Conservation (phyloP, 2,329 filamentous ascomycete genomes). For the Colletotrichum musae region DNA sequence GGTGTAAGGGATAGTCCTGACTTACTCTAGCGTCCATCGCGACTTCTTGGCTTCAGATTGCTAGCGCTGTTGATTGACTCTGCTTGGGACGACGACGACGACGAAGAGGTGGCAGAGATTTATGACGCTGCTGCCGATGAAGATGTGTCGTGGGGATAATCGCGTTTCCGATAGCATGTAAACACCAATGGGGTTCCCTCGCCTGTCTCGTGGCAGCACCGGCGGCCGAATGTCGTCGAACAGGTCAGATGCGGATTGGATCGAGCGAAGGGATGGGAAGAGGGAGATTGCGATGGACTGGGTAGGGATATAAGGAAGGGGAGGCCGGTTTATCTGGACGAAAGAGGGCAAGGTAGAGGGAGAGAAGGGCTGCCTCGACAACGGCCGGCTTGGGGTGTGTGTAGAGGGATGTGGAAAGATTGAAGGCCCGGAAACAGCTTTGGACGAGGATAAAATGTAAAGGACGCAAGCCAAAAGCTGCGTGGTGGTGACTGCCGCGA, state of each 20-base stretch:
- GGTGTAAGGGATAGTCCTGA: slow-evolving; percentile 8
- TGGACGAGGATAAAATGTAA: slow-evolving; percentile 27
- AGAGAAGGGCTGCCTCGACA: slow-evolving; percentile 37
- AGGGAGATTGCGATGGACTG: slow-evolving; percentile 35
- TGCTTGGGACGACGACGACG: slow-evolving; percentile 27
- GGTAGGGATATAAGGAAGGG: slow-evolving; percentile 31
- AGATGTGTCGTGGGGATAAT: slow-evolving; percentile 32
- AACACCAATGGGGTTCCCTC: slow-evolving; percentile 12
- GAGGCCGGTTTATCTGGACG: slow-evolving; percentile 27
- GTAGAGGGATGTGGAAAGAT: slow-evolving; percentile 23
- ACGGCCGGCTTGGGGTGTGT: slow-evolving; percentile 16
- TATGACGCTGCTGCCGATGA: slow-evolving; percentile 36
- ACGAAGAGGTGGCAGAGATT: slow-evolving; percentile 9
- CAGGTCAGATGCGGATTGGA: slow-evolving; percentile 10
- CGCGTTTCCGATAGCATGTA: slow-evolving; percentile 36
- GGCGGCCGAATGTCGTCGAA: slow-evolving; percentile 9
- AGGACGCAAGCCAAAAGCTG: slow-evolving; percentile 20
- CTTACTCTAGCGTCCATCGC: slow-evolving; percentile 44
- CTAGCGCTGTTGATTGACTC: slow-evolving; percentile 33
- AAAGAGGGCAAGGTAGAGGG: slow-evolving; percentile 8
- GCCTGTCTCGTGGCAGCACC: slow-evolving; percentile 6
- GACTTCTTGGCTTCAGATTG: slow-evolving; percentile 28
- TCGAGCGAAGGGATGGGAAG: slow-evolving; percentile 32
- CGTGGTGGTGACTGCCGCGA: slow-evolving; percentile 34
- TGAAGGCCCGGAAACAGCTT: slow-evolving; percentile 25